Evolutionary conservation across 148 eudicot genomes (phyloP).

Genomic region (Rhododendron henanense): DNA sequence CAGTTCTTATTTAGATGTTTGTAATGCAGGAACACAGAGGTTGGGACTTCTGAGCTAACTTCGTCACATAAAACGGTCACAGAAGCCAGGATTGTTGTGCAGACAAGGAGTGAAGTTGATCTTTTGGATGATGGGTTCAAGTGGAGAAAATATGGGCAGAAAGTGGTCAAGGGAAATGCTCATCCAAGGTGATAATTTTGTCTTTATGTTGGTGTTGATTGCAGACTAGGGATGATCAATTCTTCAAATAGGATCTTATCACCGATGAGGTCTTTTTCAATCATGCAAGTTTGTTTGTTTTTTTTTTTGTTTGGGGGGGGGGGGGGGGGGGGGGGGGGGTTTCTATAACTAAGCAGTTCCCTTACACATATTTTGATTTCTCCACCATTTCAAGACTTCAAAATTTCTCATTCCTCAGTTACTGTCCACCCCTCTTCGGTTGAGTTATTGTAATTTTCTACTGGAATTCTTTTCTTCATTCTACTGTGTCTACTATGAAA

Average conservation of each 20-base stretch:
- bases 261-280: background rate
- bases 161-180: constrained; percentile 90
- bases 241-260: background rate
- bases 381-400: background rate
- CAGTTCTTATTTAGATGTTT: constrained; percentile 6
- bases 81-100: constrained; percentile 78
- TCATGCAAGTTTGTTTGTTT: background rate
- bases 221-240: background rate
- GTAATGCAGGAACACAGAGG: constrained; percentile 46
- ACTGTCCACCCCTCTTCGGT: background rate
- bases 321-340: too few species aligned
- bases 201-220: constrained; percentile 4
- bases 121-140: constrained; percentile 89
- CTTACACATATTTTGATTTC: background rate
- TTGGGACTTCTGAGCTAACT: constrained; percentile 27
- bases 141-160: constrained; percentile 98
- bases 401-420: background rate
- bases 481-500: background rate
- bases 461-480: background rate
- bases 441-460: background rate
- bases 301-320: too few species aligned
- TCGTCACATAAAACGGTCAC: constrained; percentile 51
- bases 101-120: constrained; percentile 94
- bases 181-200: constrained; percentile 62
- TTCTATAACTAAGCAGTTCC: background rate